phyloP scores from a whole-genome alignment of 495 filamentous ascomycete species.

The Schizothecium vesticola region DNA sequence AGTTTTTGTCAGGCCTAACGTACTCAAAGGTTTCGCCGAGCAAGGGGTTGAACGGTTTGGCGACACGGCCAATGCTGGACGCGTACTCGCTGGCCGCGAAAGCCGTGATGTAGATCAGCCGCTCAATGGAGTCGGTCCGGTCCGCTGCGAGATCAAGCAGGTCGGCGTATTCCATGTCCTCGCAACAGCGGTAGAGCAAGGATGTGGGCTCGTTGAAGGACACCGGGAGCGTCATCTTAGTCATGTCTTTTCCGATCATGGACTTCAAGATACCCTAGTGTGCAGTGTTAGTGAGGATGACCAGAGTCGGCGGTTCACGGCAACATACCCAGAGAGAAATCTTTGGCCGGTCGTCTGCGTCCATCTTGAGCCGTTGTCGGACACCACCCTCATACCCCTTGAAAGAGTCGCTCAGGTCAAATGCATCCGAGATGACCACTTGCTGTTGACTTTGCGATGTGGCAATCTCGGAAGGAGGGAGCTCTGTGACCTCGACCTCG shows the following conservation, averaged over 20 bases:
- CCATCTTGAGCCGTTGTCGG: conserved; percentile 74
- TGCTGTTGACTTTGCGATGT: conserved; percentile 38
- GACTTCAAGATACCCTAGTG: conserved; percentile 91
- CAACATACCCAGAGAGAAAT: conserved; percentile 87
- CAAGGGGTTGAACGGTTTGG: conserved; percentile 96
- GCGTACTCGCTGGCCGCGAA: conserved; percentile 96
- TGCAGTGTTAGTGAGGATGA: not conserved
- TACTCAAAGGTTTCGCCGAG: conserved; percentile 98
- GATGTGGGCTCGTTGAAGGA: conserved; percentile 99
- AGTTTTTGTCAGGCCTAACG: conserved; percentile 88
- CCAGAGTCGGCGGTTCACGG: not conserved
- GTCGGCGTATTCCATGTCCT: conserved; percentile 97
- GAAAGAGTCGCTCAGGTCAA: conserved; percentile 70
- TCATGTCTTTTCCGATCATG: conserved; percentile 99
- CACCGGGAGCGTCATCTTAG: conserved; percentile 96
- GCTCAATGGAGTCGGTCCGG: conserved; percentile 78
- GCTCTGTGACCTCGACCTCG: conserved; percentile 68
- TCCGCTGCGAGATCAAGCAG: conserved; percentile 87
- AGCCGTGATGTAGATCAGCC: conserved; percentile 92
- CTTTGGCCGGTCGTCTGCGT: conserved; percentile 86
- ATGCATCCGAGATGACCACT: conserved; percentile 39
- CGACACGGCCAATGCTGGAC: conserved; percentile 91
- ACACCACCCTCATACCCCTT: conserved; percentile 86
- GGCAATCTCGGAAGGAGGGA: conserved; percentile 43
- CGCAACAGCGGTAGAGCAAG: conserved; percentile 87